Evolutionary conservation across 2,329 filamentous ascomycete genomes (phyloP).

Genomic region (Eutypa lata): DNA sequence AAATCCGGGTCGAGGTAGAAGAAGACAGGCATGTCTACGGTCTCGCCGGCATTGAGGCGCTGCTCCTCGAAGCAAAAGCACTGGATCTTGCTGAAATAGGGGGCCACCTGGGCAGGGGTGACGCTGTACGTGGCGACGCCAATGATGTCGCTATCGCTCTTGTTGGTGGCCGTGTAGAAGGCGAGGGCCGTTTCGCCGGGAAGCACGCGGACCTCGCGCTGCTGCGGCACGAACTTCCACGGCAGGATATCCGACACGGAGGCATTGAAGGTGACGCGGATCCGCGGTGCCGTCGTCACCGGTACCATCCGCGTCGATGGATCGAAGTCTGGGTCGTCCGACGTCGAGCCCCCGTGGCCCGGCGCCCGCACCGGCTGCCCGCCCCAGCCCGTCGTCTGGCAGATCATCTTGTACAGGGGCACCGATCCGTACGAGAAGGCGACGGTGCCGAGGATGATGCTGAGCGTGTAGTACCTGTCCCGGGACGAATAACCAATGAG

Average conservation of each 20-base stretch:
- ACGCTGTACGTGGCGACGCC: slow-evolving; percentile 98
- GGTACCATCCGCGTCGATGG: slow-evolving; percentile 75
- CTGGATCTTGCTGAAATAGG: slow-evolving; percentile 99
- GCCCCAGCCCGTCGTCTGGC: slow-evolving; percentile 84
- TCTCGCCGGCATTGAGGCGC: slow-evolving; percentile 88
- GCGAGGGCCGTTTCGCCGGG: slow-evolving; percentile 95
- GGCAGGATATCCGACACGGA: slow-evolving; percentile 92
- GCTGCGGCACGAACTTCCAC: slow-evolving; percentile 96
- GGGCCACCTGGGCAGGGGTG: slow-evolving; percentile 90
- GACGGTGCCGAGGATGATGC: slow-evolving; percentile 74
- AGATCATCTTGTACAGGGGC: slow-evolving; percentile 87
- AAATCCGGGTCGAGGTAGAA: slow-evolving; percentile 98
- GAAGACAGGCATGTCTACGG: slow-evolving; percentile 99
- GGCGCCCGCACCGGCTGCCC: slow-evolving; percentile 86
- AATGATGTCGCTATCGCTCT: slow-evolving; percentile 87
- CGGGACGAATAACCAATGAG: slow-evolving; percentile 19
- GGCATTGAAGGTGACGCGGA: slow-evolving; percentile 93
- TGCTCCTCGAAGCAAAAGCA: slow-evolving; percentile 99
- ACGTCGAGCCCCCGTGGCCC: slow-evolving; percentile 55
- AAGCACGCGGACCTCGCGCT: slow-evolving; percentile 91
- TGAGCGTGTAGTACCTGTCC: slow-evolving; percentile 68
- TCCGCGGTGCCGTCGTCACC: slow-evolving; percentile 74
- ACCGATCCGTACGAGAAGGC: slow-evolving; percentile 81
- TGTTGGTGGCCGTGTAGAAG: slow-evolving; percentile 96
- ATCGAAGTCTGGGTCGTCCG: slow-evolving; percentile 47